These are phyloP conservation scores for Leptomonas seymouri DNA, from an alignment of 208 protist species.

Conservation along the genomic window DNA sequence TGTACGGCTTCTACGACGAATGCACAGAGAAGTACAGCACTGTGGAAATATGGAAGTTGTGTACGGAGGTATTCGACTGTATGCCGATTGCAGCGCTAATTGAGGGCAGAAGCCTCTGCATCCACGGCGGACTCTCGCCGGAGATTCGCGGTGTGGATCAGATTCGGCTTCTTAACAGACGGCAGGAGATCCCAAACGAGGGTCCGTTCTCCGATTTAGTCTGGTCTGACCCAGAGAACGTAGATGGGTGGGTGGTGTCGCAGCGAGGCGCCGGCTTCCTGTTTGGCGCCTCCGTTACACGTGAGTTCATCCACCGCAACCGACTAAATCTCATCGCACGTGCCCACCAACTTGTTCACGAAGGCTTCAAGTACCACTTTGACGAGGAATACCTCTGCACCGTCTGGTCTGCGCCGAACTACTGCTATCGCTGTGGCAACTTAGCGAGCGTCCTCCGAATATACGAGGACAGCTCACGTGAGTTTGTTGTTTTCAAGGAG, in stretches of 20 bases:
- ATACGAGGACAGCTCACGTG: slow-evolving; percentile 84
- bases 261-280: slow-evolving; percentile 88
- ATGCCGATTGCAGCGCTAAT: slow-evolving; percentile 98
- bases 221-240: slow-evolving; percentile 90
- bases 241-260: slow-evolving; percentile 81
- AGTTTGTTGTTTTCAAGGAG: slow-evolving; percentile 86
- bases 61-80: slow-evolving; percentile 99
- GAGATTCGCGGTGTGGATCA: slow-evolving; percentile 91
- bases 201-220: slow-evolving; percentile 87
- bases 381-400: slow-evolving; percentile 90
- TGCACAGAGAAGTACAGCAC: slow-evolving; percentile 85
- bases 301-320: slow-evolving; percentile 89
- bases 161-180: slow-evolving; percentile 80
- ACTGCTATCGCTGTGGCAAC: slow-evolving; percentile 98
- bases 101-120: slow-evolving; percentile 95
- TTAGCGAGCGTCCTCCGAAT: slow-evolving; percentile 93
- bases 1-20: slow-evolving; percentile 95
- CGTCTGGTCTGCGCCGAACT: slow-evolving; percentile 99
- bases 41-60: slow-evolving; percentile 97
- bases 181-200: slow-evolving; percentile 89
- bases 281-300: slow-evolving; percentile 76
- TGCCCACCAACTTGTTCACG: slow-evolving; percentile 91
- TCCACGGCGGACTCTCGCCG: slow-evolving; percentile 98
- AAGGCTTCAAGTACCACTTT: slow-evolving; percentile 93
- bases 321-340: slow-evolving; percentile 82